Evolutionary conservation across 2,329 filamentous ascomycete genomes (phyloP), one percentile per base, ranked within the genome.

Genomic region (Cladosporium sp.): DNA sequence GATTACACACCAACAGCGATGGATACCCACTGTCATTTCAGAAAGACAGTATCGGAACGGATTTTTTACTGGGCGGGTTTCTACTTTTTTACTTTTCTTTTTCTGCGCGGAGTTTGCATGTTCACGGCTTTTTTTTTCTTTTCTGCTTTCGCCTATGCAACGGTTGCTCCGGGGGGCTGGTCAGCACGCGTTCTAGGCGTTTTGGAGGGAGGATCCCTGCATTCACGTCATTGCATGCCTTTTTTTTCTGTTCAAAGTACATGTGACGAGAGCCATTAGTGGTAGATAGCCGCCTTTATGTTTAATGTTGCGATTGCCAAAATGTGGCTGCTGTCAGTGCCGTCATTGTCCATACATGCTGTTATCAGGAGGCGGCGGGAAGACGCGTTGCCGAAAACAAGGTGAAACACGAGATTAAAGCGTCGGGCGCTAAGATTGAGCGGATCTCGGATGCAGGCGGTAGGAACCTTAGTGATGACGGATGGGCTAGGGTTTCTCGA

Each of bases 201-300:
- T 40, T 20, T 25, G 22, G 20, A 27, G 36, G n/a, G 29, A 15
- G 36, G 22, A 36, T 36, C 20, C 16, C 18, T 38, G 19, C 33
- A 7, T 46, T 38, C 16, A 25, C n/a, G 8, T 6, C 16, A 20
- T 35, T 33, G 41, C 41, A 43, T 43, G 41, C 29, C 18, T 7
- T 33, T 33, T n/a, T 40, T 12, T 30, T 38, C 33, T 48, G 27
- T 39, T 48, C 36, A 20, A 22, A 48, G 45, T 33, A 40, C 36
- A 33, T 29, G 15, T 32, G 16, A 33, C 18, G 45, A 27, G n/a
- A 40, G 29, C 19, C 19, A n/a, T 27, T 48, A 35, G 32, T 15
- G 33, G 47, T 43, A 50, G 40, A 50, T 42, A 50, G 38, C 47
- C 38, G 20, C 36, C 42, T 7, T 38, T 43, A 38, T 50, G 47